Evolutionary conservation across 2,329 filamentous ascomycete genomes (phyloP), one percentile per base, ranked within the genome.

Genomic region (Bipolaris sorokiniana): DNA sequence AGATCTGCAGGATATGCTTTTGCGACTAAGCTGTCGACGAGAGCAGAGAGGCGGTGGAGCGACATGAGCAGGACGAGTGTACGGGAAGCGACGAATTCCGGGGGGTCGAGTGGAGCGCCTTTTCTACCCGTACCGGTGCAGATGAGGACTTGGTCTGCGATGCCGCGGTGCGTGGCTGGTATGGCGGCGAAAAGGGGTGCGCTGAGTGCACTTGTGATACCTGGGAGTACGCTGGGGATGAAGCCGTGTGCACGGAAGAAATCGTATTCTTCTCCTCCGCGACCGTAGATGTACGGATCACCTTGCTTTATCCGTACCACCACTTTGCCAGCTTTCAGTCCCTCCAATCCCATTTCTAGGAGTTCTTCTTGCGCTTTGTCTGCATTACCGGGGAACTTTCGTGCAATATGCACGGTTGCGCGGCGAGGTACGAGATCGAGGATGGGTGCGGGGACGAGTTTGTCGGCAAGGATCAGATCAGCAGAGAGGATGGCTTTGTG

Each of bases 61-160:
- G 92, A 92, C 95, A 99, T 99, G 46, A 99, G 80, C 64, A 98
- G 97, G 3, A 99, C 90, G 1, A 95, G 90, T 0, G 95, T 98
- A 55, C 93, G 85, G 7, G 85, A 89, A 2, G 83, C 75, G 0
- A 93, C 86, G 74, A 88, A 97, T 61, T 88, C 88, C 0, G 95
- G 95, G 33, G 92, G 92, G n/a, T 86, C 81, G 0, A 92, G 92
- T 0, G 91, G 82, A 52, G 86, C 89, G 11, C 95, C 95, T 78
- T 96, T 96, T 69, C 95, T 87, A 0, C 95, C 95, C 0, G 95
- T 99, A 0, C 95, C 95, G 0, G 95, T 99, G 78, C 95, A 98
- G n/a, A 99, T 85, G 23, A 99, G 83, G 0, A 99, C 88, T 76
- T 98, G 93, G 71, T 99, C 95, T 3, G 92, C 90, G 0, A 97